Evolutionary conservation across 331 rosid genomes (phyloP).

Genomic region (Quercus tomentella): DNA sequence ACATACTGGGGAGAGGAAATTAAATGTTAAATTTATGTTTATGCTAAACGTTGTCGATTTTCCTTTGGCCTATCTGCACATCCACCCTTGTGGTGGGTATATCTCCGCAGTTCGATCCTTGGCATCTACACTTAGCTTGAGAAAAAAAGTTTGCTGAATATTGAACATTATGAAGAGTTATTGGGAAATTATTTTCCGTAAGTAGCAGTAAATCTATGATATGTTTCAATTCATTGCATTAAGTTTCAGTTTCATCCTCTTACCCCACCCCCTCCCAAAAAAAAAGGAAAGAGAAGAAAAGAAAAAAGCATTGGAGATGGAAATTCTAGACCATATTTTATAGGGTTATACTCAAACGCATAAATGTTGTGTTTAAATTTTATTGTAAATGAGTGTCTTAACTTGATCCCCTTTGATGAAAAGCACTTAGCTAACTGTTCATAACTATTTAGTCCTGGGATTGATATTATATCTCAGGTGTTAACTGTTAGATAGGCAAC

Average conservation of each 20-base stretch:
- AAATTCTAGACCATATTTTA: background rate
- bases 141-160: background rate
- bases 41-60: background rate
- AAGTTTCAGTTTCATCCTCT: background rate
- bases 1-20: background rate
- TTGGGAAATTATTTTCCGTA: background rate
- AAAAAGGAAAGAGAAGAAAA: background rate
- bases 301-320: slow-evolving; percentile 1
- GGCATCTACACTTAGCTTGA: too few relatives aligned
- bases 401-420: background rate
- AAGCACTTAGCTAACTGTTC: background rate
- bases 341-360: too few relatives aligned
- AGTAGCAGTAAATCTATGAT: background rate
- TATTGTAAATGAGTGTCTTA: background rate
- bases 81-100: too few relatives aligned
- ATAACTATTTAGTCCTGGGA: background rate
- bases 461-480: background rate
- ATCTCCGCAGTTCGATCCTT: too few relatives aligned
- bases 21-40: background rate
- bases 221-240: background rate
- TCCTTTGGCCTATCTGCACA: too few relatives aligned
- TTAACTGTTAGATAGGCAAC: background rate
- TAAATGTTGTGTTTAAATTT: background rate
- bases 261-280: background rate
- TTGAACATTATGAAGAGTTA: background rate